Conservation (phyloP, 805 yeast genomes). For the Hanseniaspora taiwanica region DNA sequence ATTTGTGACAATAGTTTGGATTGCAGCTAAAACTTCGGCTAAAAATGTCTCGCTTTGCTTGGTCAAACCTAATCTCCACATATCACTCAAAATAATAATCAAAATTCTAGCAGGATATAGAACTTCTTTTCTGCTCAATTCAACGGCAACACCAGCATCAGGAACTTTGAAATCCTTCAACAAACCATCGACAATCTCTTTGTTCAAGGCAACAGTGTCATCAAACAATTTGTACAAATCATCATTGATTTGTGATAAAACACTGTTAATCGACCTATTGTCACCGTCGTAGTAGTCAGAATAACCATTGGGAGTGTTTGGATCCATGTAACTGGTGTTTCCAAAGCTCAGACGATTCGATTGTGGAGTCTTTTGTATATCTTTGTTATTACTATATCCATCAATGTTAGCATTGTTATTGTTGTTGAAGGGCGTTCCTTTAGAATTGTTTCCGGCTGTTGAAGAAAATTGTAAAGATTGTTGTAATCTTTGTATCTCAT, state of each 20-base stretch:
- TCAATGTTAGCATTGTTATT: too few species aligned
- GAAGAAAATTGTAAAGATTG: conserved; percentile 21
- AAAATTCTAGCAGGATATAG: conserved; percentile 92
- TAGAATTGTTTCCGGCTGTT: too few species aligned
- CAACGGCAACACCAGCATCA: conserved; percentile 71
- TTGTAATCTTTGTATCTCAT: conserved; percentile 34
- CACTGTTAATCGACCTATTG: conserved; percentile 28
- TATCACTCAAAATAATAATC: conserved; percentile 81
- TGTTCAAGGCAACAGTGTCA: conserved; percentile 59
- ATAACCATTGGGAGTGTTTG: conserved; percentile 9
- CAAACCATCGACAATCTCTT: conserved; percentile 77
- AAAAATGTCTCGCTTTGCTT: conserved; percentile 82
- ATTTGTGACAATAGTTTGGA: conserved; percentile 71
- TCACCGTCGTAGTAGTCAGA: conserved; percentile 23
- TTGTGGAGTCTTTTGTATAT: conserved; percentile 3
- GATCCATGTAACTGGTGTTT: conserved; percentile 7
- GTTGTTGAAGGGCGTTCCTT: too few species aligned
- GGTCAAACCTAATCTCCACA: conserved; percentile 96
- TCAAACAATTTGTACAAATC: conserved; percentile 60
- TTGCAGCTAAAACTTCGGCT: conserved; percentile 76
- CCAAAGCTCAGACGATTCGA: conserved; percentile 7
- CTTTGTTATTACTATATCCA: conserved; percentile 6
- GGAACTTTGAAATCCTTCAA: conserved; percentile 79
- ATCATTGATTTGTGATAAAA: conserved; percentile 60
- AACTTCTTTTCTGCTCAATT: conserved; percentile 76